Conservation (phyloP, 139 green algal species). For the Astrephomene gubernaculifera region DNA sequence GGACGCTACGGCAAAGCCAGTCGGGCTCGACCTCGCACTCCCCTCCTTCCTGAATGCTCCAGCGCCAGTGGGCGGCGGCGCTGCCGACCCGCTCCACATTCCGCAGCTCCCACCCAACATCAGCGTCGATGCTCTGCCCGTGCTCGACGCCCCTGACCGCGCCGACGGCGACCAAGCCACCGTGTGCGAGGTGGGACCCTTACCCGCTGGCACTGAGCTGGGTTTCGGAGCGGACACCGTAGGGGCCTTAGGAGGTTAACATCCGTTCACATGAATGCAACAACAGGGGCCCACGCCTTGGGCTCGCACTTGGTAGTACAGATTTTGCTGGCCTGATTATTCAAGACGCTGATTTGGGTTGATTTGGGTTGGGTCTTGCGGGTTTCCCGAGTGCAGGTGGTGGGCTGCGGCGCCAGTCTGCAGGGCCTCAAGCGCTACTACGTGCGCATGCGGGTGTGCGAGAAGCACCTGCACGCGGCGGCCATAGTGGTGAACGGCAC, state of each 20-base stretch:
- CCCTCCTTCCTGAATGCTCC: too few relatives aligned
- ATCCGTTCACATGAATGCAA: background rate
- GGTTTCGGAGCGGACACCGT: background rate
- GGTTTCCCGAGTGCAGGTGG: constrained; percentile 23
- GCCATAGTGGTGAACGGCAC: constrained; percentile 24
- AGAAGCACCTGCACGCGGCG: constrained; percentile 19
- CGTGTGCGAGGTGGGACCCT: constrained; percentile 1
- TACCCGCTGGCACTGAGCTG: background rate
- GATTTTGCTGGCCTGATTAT: too few relatives aligned
- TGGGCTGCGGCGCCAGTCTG: constrained; percentile 13
- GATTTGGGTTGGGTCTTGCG: too few relatives aligned
- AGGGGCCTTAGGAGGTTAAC: background rate
- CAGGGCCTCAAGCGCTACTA: constrained; percentile 42
- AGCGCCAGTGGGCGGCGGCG: too few relatives aligned
- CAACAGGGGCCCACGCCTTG: background rate
- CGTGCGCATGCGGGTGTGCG: constrained; percentile 30
- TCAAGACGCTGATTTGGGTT: too few relatives aligned
- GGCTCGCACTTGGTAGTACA: too few relatives aligned
- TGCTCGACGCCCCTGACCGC: constrained; percentile 6
- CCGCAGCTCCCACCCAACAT: too few relatives aligned
- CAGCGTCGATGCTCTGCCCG: background rate
- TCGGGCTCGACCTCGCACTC: too few relatives aligned
- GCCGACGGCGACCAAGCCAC: background rate
- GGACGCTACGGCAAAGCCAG: background rate
- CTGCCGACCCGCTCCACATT: too few relatives aligned